phyloP scores from a whole-genome alignment of 768 basidiomycete genomes.

The Tubosaeta brunneosetosa region DNA sequence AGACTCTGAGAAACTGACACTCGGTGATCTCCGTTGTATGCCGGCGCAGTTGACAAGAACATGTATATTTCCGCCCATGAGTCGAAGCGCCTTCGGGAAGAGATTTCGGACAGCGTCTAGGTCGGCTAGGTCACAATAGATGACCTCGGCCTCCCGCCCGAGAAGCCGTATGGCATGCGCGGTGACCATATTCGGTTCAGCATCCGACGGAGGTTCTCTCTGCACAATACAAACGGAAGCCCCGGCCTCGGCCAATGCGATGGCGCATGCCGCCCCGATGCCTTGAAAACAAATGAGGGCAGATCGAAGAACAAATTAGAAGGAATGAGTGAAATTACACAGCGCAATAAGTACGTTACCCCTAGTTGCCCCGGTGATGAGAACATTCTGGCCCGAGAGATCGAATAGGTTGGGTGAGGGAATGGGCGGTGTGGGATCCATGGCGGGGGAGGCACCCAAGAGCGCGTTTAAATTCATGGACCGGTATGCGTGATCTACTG shows the following conservation, averaged over 20 bases:
- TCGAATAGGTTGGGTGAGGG: slow-evolving; percentile 59
- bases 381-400: slow-evolving; percentile 60
- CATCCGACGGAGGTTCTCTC: slow-evolving; percentile 37
- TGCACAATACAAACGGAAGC: slow-evolving; percentile 46
- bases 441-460: slow-evolving; percentile 21
- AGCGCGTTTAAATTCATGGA: slow-evolving; percentile 21
- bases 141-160: slow-evolving; percentile 36
- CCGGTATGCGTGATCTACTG: slow-evolving; percentile 20
- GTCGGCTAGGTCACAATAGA: slow-evolving; percentile 56
- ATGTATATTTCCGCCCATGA: slow-evolving; percentile 51
- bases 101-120: slow-evolving; percentile 45
- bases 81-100: slow-evolving; percentile 44
- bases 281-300: slow-evolving; percentile 31
- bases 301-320: slow-evolving; percentile 8
- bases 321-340: slow-evolving; percentile 13
- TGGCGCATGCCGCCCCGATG: slow-evolving; percentile 51
- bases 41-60: slow-evolving; percentile 69
- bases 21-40: slow-evolving; percentile 55
- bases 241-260: slow-evolving; percentile 52
- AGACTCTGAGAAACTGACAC: slow-evolving; percentile 57
- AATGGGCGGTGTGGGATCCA: slow-evolving; percentile 51
- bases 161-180: slow-evolving; percentile 33
- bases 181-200: slow-evolving; percentile 34
- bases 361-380: slow-evolving; percentile 78
- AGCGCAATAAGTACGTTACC: slow-evolving; percentile 42